Evolutionary conservation across 352 stramenopile genomes (phyloP).

Genomic region (Globisporangium echinulatum): DNA sequence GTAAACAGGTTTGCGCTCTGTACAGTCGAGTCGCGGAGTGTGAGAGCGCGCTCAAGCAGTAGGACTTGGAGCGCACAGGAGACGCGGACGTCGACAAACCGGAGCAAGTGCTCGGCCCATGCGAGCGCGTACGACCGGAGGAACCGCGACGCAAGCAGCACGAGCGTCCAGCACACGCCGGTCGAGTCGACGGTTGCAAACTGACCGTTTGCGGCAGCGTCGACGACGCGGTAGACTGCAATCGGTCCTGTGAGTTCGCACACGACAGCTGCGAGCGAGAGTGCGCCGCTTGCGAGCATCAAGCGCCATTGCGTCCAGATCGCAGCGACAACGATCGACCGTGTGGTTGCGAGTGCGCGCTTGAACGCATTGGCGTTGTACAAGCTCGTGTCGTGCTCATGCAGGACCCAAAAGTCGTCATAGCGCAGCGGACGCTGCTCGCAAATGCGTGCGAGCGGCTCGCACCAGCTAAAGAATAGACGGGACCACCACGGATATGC

Average conservation of each 20-base stretch:
- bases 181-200: conserved; percentile 18
- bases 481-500: conserved; percentile 18
- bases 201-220: conserved; percentile 13
- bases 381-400: conserved; percentile 18
- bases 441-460: conserved; percentile 19
- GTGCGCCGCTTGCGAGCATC: conserved; percentile 20
- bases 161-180: conserved; percentile 23
- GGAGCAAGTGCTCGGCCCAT: conserved; percentile 26
- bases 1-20: conserved; percentile 26
- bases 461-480: conserved; percentile 28
- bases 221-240: conserved; percentile 25
- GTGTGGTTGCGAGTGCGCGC: conserved; percentile 9
- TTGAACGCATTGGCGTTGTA: conserved; percentile 17
- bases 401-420: conserved; percentile 28
- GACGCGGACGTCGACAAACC: conserved; percentile 18
- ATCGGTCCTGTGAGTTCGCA: conserved; percentile 26
- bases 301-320: conserved; percentile 15
- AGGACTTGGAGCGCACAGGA: conserved; percentile 20
- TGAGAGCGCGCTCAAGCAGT: conserved; percentile 25
- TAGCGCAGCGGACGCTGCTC: conserved; percentile 17
- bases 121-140: conserved; percentile 23
- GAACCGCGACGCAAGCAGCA: conserved; percentile 24
- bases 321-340: conserved; percentile 20
- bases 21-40: background rate
- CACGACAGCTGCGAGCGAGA: conserved; percentile 20